phyloP scores from a whole-genome alignment of 345 rosid genomes.

The Sisymbrium altissimum region DNA sequence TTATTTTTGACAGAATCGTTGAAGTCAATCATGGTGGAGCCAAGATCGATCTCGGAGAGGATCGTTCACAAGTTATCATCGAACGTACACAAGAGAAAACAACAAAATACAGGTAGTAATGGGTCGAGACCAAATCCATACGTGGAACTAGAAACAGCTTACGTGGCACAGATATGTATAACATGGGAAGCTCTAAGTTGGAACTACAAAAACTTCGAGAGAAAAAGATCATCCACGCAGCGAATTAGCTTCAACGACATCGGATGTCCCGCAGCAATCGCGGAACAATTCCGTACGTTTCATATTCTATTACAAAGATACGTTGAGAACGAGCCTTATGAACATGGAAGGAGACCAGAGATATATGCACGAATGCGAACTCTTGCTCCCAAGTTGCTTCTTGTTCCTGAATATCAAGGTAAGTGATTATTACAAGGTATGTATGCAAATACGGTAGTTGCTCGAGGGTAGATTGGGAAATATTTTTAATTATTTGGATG shows the following conservation, averaged over 20 bases:
- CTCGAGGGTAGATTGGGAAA: background rate
- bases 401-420: constrained; percentile 95
- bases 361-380: constrained; percentile 91
- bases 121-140: constrained; percentile 72
- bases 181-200: constrained; percentile 98
- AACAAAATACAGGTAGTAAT: constrained; percentile 22
- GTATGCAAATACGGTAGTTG: background rate
- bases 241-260: constrained; percentile 42
- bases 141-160: constrained; percentile 79
- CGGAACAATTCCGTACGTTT: constrained; percentile 91
- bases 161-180: constrained; percentile 88
- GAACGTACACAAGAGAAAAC: constrained; percentile 44
- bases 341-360: constrained; percentile 92
- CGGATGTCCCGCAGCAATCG: constrained; percentile 75
- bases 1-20: constrained; percentile 52
- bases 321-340: constrained; percentile 91
- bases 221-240: constrained; percentile 44
- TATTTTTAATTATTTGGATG: background rate
- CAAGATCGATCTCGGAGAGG: constrained; percentile 91
- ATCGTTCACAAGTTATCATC: constrained; percentile 68
- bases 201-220: constrained; percentile 83
- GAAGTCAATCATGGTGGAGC: constrained; percentile 69
- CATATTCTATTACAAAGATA: constrained; percentile 89
- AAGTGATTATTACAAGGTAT: background rate
- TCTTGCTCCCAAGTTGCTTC: constrained; percentile 84